Percentiles rank a stretch among this genome's conserved stretches.
Conservation (phyloP, 2,329 filamentous ascomycete genomes). For the Teratosphaeria zuluensis region DNA sequence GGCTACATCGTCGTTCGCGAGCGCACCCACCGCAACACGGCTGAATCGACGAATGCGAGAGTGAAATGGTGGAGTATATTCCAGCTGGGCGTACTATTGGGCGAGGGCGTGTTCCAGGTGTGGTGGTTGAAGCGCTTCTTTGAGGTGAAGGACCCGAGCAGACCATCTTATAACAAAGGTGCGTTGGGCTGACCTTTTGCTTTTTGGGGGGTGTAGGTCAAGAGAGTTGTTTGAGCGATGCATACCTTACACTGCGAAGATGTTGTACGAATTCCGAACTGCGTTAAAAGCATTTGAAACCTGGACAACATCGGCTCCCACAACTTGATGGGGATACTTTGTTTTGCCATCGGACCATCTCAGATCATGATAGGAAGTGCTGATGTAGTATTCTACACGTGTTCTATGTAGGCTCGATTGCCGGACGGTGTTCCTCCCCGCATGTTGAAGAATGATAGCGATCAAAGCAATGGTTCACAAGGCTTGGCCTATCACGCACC, state of each 20-base stretch:
- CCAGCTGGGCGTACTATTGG: constrained; percentile 78
- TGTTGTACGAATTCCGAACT: not conserved
- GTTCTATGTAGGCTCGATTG: no score
- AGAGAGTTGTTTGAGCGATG: constrained; percentile 25
- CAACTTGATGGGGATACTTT: no score
- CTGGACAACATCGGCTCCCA: no score
- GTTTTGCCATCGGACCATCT: no score
- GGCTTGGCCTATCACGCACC: not conserved
- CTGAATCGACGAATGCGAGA: constrained; percentile 91
- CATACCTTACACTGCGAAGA: not conserved
- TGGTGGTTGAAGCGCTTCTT: constrained; percentile 96
- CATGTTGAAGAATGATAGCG: no score
- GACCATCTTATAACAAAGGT: constrained; percentile 20
- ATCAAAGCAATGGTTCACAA: not conserved
- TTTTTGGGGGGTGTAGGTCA: constrained; percentile 23
- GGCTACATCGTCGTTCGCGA: constrained; percentile 92
- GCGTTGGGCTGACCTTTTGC: constrained; percentile 18
- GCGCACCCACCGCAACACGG: constrained; percentile 93
- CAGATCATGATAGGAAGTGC: no score
- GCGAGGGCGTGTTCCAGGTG: constrained; percentile 93
- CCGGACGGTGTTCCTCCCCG: no score
- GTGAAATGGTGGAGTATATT: constrained; percentile 99
- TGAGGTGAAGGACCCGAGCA: constrained; percentile 21
- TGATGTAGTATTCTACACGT: no score
- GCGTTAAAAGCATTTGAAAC: not conserved